Evolutionary conservation across 2,329 filamentous ascomycete genomes (phyloP), one percentile per base, ranked within the genome.

Genomic region (Paraconiothyrium brasiliense): DNA sequence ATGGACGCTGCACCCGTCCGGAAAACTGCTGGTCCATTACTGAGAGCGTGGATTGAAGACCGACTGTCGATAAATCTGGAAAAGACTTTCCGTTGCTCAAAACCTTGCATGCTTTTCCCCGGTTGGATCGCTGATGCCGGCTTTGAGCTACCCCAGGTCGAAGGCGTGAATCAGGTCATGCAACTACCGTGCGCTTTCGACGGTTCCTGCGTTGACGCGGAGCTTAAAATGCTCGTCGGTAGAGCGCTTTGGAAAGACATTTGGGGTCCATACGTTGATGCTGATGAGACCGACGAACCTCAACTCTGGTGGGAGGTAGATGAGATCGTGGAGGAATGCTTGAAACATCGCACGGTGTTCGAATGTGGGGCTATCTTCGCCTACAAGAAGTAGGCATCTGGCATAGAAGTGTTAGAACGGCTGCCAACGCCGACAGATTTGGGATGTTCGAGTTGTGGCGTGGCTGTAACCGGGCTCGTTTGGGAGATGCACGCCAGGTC

Each of bases 21-120:
- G 3, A 77, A 81, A 1, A 87, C 84, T 0, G 79, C 87, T 27
- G 90, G 89, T 0, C 87, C 86, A 0, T 78, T 79, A 1, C 78
- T 92, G 70, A 81, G 84, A 39, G 74, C 79, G 0, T 92, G 89
- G 89, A 79, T 92, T 2, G 86, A 90, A 47, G 81, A 85, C 3
- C 81, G 90, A 55, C 79, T 92, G 0, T 73, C 89, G 1, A 73
- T 85, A 7, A 89, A 88, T 59, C 76, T 92, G 0, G 86, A 89
- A 69, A 81, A 81, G 24, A 79, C 84, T 16, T 89, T 86, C 59
- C 83, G 86, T 9, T 90, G 87, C 67, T 84, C 83, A 5, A 87
- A 84, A 57, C 89, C 89, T 0, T 86, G 82, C 41, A 82, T 82
- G 10, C 76, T 87, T 1, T 84, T 92, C 46, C 86, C 87, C 0